Percentiles rank a stretch among this genome's conserved stretches.
phyloP scores from a whole-genome alignment of 495 filamentous ascomycete species.

The Pyrenula massariospora region DNA sequence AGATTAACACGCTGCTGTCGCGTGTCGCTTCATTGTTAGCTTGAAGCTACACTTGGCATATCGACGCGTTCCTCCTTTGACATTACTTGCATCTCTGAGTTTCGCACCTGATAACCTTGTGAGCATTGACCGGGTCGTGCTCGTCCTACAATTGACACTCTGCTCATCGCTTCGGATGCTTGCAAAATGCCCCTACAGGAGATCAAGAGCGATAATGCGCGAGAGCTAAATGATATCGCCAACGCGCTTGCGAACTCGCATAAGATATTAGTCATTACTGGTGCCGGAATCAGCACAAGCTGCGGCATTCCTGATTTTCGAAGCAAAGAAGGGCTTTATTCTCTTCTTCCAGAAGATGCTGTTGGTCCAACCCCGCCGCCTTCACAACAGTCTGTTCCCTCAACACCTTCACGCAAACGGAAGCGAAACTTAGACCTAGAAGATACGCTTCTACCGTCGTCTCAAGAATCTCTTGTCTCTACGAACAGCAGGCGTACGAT shows the following conservation, averaged over 20 bases:
- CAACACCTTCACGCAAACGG: not conserved
- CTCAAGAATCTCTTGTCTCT: not conserved
- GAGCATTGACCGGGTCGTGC: too few species aligned
- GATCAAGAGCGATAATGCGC: slow-evolving; percentile 21
- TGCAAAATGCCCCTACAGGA: slow-evolving; percentile 10
- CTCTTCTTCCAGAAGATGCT: slow-evolving; percentile 44
- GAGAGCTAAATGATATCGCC: slow-evolving; percentile 48
- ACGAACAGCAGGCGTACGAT: not conserved
- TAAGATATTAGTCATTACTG: slow-evolving; percentile 56
- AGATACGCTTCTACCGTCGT: slow-evolving; percentile 2
- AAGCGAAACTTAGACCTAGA: not conserved
- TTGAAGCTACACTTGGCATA: too few species aligned
- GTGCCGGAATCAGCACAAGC: slow-evolving; percentile 62
- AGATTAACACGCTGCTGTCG: too few species aligned
- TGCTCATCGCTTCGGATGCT: too few species aligned
- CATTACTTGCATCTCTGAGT: too few species aligned
- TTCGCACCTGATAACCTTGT: too few species aligned
- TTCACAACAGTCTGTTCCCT: not conserved
- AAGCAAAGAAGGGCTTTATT: slow-evolving; percentile 58
- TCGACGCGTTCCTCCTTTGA: too few species aligned
- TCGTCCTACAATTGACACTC: too few species aligned
- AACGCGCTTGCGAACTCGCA: slow-evolving; percentile 45
- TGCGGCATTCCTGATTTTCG: slow-evolving; percentile 65
- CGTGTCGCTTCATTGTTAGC: too few species aligned
- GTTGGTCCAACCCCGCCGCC: not conserved